Base-by-base conservation (phyloP, 139 green algal genomes). In the Haematococcus sp. region DNA sequence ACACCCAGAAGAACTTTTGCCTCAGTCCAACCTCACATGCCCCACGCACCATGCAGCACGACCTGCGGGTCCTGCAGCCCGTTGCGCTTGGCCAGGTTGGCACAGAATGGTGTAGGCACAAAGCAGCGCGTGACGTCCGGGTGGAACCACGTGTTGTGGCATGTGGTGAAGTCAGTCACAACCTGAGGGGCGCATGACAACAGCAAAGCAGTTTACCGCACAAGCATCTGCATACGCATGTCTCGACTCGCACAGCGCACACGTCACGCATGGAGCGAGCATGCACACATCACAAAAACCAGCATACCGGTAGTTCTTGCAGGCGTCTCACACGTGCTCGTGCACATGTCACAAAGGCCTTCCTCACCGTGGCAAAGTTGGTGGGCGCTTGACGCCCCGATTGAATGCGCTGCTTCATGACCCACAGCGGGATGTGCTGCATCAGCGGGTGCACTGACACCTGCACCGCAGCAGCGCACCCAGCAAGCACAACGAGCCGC, bases 401-500 rank as follows among this genome's bases (percentile, higher is more conserved):
- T 0, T 22, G 32, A 20, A 86, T 76, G 54, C 80, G 71, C 33
- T 79, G n/a, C 33, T 75, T 69, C 40, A 98, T 82, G 19, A 94
- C 81, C 28, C 79, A 78, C 3, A 96, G 72, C 23, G 91, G 90
- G 28, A 97, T 85, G 76, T 95, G 89, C 90, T 99, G 94, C 91
- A 99, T 96, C 5, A 99, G 85, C 17, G 96, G 96, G 81, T 99
- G 96, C 64, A 99, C 95, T 15, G 88, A 96, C 28, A 99, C 91
- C 66, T 98, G 89, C 19, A 95, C 2, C 30, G 16, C 56, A 68
- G 19, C 16, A 58, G 69, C 51, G n/a, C n/a, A n/a, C n/a, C n/a
- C n/a, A n/a, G n/a, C n/a, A n/a, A n/a, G n/a, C n/a, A n/a, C n/a
- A n/a, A n/a, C n/a, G n/a, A n/a, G n/a, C n/a, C n/a, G n/a, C n/a